Conservation (phyloP, 768 basidiomycete genomes). For the Chalciporus chontae region DNA sequence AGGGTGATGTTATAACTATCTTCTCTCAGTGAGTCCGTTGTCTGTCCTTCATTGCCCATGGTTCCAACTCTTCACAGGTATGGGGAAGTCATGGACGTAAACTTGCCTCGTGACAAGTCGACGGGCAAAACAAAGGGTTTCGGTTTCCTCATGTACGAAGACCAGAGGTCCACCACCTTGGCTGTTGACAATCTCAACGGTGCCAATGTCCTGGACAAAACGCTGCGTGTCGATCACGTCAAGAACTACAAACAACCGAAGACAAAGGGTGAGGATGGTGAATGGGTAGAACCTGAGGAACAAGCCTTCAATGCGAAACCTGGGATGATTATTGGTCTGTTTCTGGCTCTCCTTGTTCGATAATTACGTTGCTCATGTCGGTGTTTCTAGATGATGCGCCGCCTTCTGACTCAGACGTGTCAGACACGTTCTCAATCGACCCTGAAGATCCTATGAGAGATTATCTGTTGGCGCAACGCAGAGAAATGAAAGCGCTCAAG, state of each 20-base stretch:
- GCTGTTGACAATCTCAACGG: constrained; percentile 99
- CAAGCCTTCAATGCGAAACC: constrained; percentile 89
- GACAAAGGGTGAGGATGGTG: constrained; percentile 74
- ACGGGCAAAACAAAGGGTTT: constrained; percentile 92
- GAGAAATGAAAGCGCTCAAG: constrained; percentile 61
- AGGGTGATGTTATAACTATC: constrained; percentile 95
- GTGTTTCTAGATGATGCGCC: constrained; percentile 43
- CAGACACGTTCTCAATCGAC: constrained; percentile 69
- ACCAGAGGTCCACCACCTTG: constrained; percentile 92
- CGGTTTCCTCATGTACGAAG: constrained; percentile 98
- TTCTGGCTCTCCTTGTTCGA: neutral
- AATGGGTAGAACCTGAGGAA: constrained; percentile 80
- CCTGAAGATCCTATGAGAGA: constrained; percentile 98
- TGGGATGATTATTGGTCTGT: constrained; percentile 58
- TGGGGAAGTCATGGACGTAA: constrained; percentile 94
- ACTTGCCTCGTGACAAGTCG: constrained; percentile 90
- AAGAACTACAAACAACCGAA: constrained; percentile 90
- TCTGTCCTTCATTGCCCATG: neutral
- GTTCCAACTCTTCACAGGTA: constrained; percentile 50
- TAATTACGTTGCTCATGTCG: constrained; percentile 2
- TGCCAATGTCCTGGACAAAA: constrained; percentile 80
- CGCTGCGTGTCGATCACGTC: constrained; percentile 88
- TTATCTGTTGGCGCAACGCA: constrained; percentile 74
- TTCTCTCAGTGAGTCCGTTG: constrained; percentile 83
- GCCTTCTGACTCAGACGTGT: constrained; percentile 63